phyloP scores from a whole-genome alignment of 1,284 basidiomycete species.

The Naganishia albida region DNA sequence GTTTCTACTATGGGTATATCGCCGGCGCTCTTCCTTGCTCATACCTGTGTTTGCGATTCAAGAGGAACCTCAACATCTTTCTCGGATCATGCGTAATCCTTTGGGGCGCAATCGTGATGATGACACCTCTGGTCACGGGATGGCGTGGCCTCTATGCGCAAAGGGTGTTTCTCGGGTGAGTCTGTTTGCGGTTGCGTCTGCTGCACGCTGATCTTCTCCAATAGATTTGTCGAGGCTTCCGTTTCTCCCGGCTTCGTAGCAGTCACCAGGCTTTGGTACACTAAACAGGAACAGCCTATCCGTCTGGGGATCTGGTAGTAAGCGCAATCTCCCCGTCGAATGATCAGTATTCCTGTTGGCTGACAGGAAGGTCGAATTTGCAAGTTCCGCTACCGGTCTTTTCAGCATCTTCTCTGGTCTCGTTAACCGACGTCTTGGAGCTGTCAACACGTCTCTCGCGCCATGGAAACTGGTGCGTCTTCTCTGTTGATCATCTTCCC shows the following conservation, averaged over 20 bases:
- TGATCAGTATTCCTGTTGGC: not conserved
- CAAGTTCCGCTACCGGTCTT: slow-evolving; percentile 21
- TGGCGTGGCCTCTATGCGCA: slow-evolving; percentile 57
- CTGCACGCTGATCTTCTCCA: no score
- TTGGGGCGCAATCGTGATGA: slow-evolving; percentile 57
- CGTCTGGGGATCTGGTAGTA: slow-evolving; percentile 26
- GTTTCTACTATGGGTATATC: slow-evolving; percentile 59
- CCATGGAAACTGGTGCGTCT: slow-evolving; percentile 20
- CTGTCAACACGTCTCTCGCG: slow-evolving; percentile 17
- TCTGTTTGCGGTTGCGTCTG: slow-evolving; percentile 30
- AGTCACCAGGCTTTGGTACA: slow-evolving; percentile 58
- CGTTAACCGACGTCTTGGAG: slow-evolving; percentile 18
- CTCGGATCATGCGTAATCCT: slow-evolving; percentile 41
- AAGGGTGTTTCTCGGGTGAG: slow-evolving; percentile 55
- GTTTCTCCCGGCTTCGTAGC: slow-evolving; percentile 59
- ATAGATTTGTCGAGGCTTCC: slow-evolving; percentile 40
- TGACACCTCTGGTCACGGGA: slow-evolving; percentile 54
- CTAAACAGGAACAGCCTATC: slow-evolving; percentile 48
- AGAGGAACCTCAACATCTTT: slow-evolving; percentile 5
- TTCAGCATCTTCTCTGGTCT: slow-evolving; percentile 27
- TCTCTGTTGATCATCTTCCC: not conserved
- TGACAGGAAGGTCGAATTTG: not conserved
- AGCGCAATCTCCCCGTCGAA: not conserved
- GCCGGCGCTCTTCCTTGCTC: slow-evolving; percentile 42
- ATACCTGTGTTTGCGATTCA: not conserved